These are phyloP conservation scores for Zasmidium angulare DNA, from an alignment of 2,329 filamentous ascomycete species.

Conservation along the genomic window DNA sequence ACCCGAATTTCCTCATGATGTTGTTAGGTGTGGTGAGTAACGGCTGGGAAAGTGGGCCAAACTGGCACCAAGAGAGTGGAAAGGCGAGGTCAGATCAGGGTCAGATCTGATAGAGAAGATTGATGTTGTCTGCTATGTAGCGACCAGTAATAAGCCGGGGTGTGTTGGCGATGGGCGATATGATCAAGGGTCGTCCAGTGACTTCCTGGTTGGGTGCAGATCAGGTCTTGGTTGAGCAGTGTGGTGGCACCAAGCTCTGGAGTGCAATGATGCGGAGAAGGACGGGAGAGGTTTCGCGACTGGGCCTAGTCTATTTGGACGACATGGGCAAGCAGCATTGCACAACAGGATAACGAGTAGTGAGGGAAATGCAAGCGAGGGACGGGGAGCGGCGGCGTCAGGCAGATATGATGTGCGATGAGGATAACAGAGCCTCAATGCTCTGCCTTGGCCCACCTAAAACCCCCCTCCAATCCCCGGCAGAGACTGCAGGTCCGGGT, in stretches of 20 bases:
- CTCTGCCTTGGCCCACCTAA: too few species aligned
- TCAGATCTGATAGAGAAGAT: neutral
- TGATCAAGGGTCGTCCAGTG: constrained; percentile 7
- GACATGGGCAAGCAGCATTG: constrained; percentile 4
- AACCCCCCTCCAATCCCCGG: too few species aligned
- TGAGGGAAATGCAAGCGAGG: constrained; percentile 7
- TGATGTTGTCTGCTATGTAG: neutral
- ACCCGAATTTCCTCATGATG: constrained; percentile 9
- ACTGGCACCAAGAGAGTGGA: neutral
- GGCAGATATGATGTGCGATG: constrained; percentile 2
- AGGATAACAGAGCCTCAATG: constrained; percentile 4
- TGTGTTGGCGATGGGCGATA: constrained; percentile 1
- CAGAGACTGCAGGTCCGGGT: constrained; percentile 5
- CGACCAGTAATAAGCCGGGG: constrained; percentile 1
- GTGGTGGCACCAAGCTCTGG: constrained; percentile 5
- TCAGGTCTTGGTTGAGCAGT: constrained; percentile 12
- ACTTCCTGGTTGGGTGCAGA: constrained; percentile 4
- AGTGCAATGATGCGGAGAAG: constrained; percentile 14
- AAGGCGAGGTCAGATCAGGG: neutral
- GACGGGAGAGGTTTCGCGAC: constrained; percentile 7
- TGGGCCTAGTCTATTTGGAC: constrained; percentile 12
- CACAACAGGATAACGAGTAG: neutral
- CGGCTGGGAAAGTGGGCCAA: neutral
- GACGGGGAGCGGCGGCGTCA: constrained; percentile 7
- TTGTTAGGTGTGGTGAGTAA: neutral